Base-by-base conservation (phyloP, 164 flowering plant genomes). In the Liriodendron chinense region DNA sequence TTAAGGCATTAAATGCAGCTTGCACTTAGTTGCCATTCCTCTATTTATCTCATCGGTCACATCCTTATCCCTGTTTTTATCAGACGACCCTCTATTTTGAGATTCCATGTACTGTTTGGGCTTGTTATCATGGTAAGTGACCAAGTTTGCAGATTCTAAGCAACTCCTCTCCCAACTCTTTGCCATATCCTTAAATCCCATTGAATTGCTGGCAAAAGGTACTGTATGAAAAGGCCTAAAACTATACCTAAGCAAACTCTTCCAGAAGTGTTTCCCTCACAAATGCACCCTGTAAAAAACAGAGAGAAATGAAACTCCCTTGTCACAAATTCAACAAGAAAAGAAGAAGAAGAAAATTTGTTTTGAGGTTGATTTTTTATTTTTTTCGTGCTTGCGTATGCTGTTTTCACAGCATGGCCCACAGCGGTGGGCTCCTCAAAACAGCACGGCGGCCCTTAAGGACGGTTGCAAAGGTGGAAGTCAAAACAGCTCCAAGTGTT, bases 181-280 rank as follows among this genome's bases (percentile, higher is more conserved):
- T 92, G 67, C 12, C 34, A 64, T 24, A 64, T 24, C 67, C 26
- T 64, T 24, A 64, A 21, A 64, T 64, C 67, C 67, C 18, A 53
- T 8, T 3, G 59, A 53, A 53, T 16, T 10, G 9, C 4, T 16
- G 18, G 59, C 16, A 12, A 12, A 53, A 13, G 59, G 18, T 53
- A 53, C 13, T 0, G 9, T 64, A 13, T 24, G 14, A 10, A 47
- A 53, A 50, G 69, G 21, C 25, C 68, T 65, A 71, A 62, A 34
- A 50, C 6, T n/a, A 22, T 80, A 92, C 99, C 97, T 96, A 93
- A n/a, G 94, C 87, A 72, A 91, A 72, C 85, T 96, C 98, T 74
- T 92, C 85, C 76, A 93, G 83, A 76, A 96, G 88, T 78, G 91
- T 86, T 78, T 96, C 95, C 84, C 92, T 88, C 80, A 93, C 89